Conservation (phyloP, 2,329 filamentous ascomycete species). For the Beauveria pseudobassiana region DNA sequence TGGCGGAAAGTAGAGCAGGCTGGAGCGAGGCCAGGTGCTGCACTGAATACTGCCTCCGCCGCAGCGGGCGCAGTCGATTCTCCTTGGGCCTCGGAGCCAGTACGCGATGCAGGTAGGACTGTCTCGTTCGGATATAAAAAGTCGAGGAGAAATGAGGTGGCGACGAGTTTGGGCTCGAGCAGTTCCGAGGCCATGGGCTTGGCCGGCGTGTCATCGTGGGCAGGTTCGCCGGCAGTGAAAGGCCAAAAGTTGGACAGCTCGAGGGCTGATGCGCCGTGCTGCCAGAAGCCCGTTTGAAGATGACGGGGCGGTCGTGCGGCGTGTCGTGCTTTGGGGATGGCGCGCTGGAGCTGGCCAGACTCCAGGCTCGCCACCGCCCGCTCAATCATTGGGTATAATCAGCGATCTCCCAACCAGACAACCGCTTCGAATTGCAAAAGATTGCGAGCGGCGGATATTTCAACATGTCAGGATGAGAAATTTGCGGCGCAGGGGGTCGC, state of each 20-base stretch:
- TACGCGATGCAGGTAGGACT: constrained; percentile 32
- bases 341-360: constrained; percentile 46
- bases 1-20: background rate
- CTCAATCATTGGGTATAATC: constrained; percentile 43
- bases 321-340: constrained; percentile 33
- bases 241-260: constrained; percentile 40
- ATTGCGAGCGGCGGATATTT: background rate
- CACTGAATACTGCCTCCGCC: constrained; percentile 7
- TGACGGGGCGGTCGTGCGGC: constrained; percentile 33
- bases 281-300: constrained; percentile 46
- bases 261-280: constrained; percentile 43
- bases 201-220: constrained; percentile 16
- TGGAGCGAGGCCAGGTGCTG: constrained; percentile 1
- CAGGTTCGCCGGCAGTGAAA: background rate
- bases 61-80: background rate
- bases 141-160: constrained; percentile 46
- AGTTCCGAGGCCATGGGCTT: constrained; percentile 13
- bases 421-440: background rate
- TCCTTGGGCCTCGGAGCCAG: constrained; percentile 2
- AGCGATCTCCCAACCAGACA: background rate
- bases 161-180: constrained; percentile 25
- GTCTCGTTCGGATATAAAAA: constrained; percentile 45
- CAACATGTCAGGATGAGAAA: background rate
- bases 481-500: background rate
- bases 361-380: constrained; percentile 49